Conservation (phyloP, 1,284 basidiomycete genomes). For the Agaricales sp. region DNA sequence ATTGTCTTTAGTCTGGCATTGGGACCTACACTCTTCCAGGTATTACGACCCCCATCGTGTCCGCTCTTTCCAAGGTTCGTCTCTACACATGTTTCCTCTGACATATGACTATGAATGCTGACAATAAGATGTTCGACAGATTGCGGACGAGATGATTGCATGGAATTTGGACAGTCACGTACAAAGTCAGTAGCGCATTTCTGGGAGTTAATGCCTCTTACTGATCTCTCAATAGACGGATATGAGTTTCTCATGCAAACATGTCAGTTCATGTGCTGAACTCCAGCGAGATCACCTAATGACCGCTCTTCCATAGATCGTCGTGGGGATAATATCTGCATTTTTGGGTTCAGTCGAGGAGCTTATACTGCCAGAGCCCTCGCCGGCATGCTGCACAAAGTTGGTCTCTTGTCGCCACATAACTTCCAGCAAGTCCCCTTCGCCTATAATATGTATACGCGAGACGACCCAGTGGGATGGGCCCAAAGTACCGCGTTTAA, state of each 20-base stretch:
- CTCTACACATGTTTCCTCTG: neutral
- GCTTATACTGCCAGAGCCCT: conserved; percentile 46
- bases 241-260: conserved; percentile 44
- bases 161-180: conserved; percentile 31
- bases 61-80: conserved; percentile 15
- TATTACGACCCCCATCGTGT: conserved; percentile 1
- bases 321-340: conserved; percentile 30
- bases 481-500: conserved; percentile 49
- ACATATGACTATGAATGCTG: too few relatives aligned
- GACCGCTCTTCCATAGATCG: conserved; percentile 17
- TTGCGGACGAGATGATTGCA: conserved; percentile 28
- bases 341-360: conserved; percentile 30
- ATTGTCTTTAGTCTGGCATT: conserved; percentile 25
- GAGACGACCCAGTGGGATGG: conserved; percentile 40
- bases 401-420: conserved; percentile 29
- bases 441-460: conserved; percentile 59
- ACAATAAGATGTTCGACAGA: conserved; percentile 2
- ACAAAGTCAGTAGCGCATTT: conserved; percentile 21
- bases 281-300: neutral
- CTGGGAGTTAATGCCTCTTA: neutral
- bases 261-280: conserved; percentile 15
- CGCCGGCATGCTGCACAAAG: conserved; percentile 30
- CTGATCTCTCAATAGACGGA: conserved; percentile 20
- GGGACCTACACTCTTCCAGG: conserved; percentile 25
- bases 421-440: conserved; percentile 57